A percentile compares a stretch with the other conserved stretches of the same genome.
These are phyloP conservation scores for Podochytrium sp. DNA, from an alignment of 192 early-diverging fungal genomes.

Conservation along the genomic window DNA sequence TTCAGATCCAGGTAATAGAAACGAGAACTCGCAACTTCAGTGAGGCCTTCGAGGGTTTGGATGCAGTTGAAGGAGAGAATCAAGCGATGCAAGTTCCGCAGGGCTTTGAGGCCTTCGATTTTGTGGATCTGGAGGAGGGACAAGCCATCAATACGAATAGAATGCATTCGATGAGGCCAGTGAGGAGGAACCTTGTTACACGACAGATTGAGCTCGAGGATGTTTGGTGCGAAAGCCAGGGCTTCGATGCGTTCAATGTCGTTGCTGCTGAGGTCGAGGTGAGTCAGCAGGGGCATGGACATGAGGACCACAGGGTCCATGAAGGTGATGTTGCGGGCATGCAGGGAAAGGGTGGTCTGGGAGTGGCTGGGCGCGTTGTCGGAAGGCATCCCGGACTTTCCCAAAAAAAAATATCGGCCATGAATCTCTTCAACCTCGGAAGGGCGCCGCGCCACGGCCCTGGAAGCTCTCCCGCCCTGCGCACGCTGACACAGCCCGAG, in stretches of 20 bases:
- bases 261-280: constrained; percentile 47
- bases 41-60: constrained; percentile 36
- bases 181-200: constrained; percentile 44
- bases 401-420: too few species aligned
- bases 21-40: not conserved
- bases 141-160: not conserved
- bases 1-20: constrained; percentile 46
- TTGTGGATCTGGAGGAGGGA: constrained; percentile 24
- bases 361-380: too few species aligned
- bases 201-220: constrained; percentile 46
- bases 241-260: constrained; percentile 35
- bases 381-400: too few species aligned
- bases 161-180: not conserved
- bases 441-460: too few species aligned
- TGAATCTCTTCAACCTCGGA: too few species aligned
- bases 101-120: constrained; percentile 33
- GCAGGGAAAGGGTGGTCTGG: too few species aligned
- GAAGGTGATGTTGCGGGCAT: constrained; percentile 27
- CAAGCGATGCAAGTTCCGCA: constrained; percentile 30
- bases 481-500: constrained; percentile 1
- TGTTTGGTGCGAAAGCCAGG: constrained; percentile 17
- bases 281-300: constrained; percentile 12
- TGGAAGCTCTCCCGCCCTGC: too few species aligned
- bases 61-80: constrained; percentile 55
- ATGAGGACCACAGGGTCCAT: constrained; percentile 25